These are phyloP conservation scores for Trichosanthes cucumerina DNA, from an alignment of 306 rosid genomes.

Conservation along the genomic window DNA sequence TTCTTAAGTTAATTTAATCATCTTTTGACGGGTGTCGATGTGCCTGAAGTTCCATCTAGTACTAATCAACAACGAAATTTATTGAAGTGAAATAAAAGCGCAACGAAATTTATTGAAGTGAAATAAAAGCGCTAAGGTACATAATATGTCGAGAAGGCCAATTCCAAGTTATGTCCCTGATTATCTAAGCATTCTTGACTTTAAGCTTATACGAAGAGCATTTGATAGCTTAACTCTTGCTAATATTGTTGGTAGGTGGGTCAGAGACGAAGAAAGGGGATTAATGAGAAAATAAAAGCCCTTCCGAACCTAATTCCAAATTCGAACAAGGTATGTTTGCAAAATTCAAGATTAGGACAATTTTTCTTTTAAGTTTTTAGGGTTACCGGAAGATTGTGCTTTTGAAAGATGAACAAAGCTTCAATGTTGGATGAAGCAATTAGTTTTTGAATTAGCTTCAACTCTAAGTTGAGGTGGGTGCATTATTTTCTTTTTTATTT, in stretches of 20 bases:
- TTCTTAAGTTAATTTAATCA: background rate
- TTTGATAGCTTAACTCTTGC: conserved; percentile 13
- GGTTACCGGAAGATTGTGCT: conserved; percentile 9
- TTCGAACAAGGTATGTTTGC: conserved; percentile 67
- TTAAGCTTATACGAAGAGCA: background rate
- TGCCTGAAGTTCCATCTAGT: conserved; percentile 33
- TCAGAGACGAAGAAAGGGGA: conserved; percentile 88
- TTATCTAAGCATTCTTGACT: conserved; percentile 5
- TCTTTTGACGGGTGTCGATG: conserved; percentile 40
- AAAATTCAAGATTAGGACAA: background rate
- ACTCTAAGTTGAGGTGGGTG: conserved; percentile 70
- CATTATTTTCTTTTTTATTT: conserved; percentile 4
- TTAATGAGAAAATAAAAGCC: conserved; percentile 92
- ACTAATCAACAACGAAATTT: conserved; percentile 31
- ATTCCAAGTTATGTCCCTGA: background rate
- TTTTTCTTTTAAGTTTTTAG: background rate
- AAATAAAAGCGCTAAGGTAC: conserved; percentile 86
- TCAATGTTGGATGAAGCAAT: conserved; percentile 94
- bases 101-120: conserved; percentile 67
- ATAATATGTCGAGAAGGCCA: conserved; percentile 94
- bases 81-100: too few relatives aligned
- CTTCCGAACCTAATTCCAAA: conserved; percentile 86
- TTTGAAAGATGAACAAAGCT: conserved; percentile 80
- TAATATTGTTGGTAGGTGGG: conserved; percentile 20
- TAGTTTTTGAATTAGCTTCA: conserved; percentile 93